A percentile compares a stretch with the other conserved stretches of the same genome.
Conservation (phyloP, 208 protist genomes). For the Crithidia acanthocephali region DNA sequence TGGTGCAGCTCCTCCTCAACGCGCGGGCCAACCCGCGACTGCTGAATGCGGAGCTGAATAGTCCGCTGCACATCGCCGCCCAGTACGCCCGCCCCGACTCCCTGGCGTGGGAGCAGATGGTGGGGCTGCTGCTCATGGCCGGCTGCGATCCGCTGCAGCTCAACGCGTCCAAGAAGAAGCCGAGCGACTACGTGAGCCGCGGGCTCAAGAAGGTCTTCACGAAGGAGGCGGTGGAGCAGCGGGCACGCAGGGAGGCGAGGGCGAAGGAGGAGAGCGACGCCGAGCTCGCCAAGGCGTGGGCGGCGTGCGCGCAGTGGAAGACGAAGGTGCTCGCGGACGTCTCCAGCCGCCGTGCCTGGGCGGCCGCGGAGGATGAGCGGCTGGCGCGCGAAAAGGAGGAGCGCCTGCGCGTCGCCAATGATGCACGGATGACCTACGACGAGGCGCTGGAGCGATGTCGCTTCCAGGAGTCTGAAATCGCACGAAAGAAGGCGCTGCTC, state of each 20-base stretch:
- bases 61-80: conserved; percentile 82
- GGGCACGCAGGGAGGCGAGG: conserved; percentile 35
- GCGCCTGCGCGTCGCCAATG: conserved; percentile 65
- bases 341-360: conserved; percentile 12
- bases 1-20: conserved; percentile 78
- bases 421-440: conserved; percentile 74
- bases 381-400: conserved; percentile 73
- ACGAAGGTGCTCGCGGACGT: conserved; percentile 31
- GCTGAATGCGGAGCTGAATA: conserved; percentile 84
- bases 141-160: conserved; percentile 76
- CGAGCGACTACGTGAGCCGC: conserved; percentile 81
- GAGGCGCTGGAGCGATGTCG: conserved; percentile 68
- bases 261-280: conserved; percentile 30
- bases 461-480: conserved; percentile 77
- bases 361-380: conserved; percentile 65
- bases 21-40: conserved; percentile 59
- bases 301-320: conserved; percentile 28
- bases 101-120: conserved; percentile 85
- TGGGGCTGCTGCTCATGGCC: conserved; percentile 64
- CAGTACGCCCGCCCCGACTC: conserved; percentile 78
- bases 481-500: conserved; percentile 57
- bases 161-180: conserved; percentile 83
- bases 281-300: conserved; percentile 32
- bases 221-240: conserved; percentile 66
- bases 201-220: conserved; percentile 82